Evolutionary conservation across 192 early-diverging fungal genomes (phyloP), one percentile per base, ranked within the genome.

Genomic region (Rhizoclosmatium globosum): DNA sequence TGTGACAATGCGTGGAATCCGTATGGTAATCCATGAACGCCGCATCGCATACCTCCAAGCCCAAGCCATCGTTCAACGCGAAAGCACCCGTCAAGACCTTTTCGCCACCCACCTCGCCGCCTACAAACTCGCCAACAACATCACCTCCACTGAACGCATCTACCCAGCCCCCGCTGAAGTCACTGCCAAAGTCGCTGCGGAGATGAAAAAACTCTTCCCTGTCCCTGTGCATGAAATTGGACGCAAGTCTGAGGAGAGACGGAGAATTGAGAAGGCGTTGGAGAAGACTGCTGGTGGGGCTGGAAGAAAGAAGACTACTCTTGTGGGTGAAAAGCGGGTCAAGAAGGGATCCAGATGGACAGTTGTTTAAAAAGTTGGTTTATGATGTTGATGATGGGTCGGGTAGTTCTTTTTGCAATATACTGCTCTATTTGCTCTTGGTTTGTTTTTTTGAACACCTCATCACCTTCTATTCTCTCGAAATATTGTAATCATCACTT

Each of bases 11-110:
- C 79, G 80, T 39, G 76, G 79, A 9, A 87, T 89, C 76, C 85
- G 87, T 48, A 39, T 79, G 13, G 88, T 89, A 4, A 41, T 89
- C 0, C 86, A 86, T 82, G 88, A 89, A 79, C 85, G 88, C 61
- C 67, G 82, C 11, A 86, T 72, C 17, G 77, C 76, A 48, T 88
- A 80, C 76, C 41, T 84, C 48, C 79, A 81, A 56, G 86, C 87
- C 11, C 83, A 89, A 66, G 83, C 74, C 2, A 70, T 88, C 23
- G 67, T 81, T 4, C 46, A 79, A 48, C 79, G 78, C 46, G 83
- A 76, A 42, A 43, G 62, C 4, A 67, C 41, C 15, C 74, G 74
- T 46, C 62, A 64, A 41, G n/a, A 76, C 9, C 42, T 76, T 2
- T 76, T 76, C 60, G 41, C 42, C 4, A 62, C 74, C 19, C 43